A percentile compares a stretch with the other conserved stretches of the same genome.
Conservation (phyloP, 345 rosid species). For the Schrenkiella parvula region DNA sequence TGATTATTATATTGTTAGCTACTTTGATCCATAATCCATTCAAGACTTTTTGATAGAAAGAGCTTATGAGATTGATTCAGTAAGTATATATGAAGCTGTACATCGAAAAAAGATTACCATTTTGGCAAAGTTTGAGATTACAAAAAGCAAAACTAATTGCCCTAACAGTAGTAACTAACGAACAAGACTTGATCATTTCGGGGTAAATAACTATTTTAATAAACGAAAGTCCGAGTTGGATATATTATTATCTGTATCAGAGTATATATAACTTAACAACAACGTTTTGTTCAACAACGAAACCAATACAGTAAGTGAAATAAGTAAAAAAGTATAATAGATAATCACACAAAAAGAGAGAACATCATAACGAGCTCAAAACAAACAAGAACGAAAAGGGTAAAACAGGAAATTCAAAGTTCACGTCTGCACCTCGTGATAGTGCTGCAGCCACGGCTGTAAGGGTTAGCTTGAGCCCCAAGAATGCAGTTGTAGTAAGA, state of each 20-base stretch:
- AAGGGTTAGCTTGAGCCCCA: conserved; percentile 72
- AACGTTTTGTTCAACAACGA: not conserved
- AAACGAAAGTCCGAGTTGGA: not conserved
- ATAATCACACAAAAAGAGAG: not conserved
- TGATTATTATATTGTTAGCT: too few relatives aligned
- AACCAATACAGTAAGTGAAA: not conserved
- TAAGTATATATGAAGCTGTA: too few relatives aligned
- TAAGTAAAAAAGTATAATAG: not conserved
- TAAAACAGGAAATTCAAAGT: not conserved
- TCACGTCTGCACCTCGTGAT: conserved; percentile 77
- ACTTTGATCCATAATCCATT: too few relatives aligned
- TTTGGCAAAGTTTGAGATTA: too few relatives aligned
- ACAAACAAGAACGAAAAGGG: not conserved
- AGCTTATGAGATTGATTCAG: too few relatives aligned
- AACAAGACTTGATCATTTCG: not conserved
- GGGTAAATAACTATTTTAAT: not conserved
- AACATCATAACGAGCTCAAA: too few relatives aligned
- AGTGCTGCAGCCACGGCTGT: conserved; percentile 68
- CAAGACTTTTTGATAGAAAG: too few relatives aligned
- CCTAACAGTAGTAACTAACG: not conserved
- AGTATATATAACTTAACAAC: not conserved
- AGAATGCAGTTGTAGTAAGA: conserved; percentile 77
- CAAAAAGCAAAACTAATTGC: not conserved
- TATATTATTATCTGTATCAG: too few relatives aligned
- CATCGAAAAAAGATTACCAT: too few relatives aligned